Percentiles rank a stretch among this genome's conserved stretches.
These are phyloP conservation scores for Triticum timopheevii DNA, from an alignment of 176 grass and related monocot species.

Conservation along the genomic window DNA sequence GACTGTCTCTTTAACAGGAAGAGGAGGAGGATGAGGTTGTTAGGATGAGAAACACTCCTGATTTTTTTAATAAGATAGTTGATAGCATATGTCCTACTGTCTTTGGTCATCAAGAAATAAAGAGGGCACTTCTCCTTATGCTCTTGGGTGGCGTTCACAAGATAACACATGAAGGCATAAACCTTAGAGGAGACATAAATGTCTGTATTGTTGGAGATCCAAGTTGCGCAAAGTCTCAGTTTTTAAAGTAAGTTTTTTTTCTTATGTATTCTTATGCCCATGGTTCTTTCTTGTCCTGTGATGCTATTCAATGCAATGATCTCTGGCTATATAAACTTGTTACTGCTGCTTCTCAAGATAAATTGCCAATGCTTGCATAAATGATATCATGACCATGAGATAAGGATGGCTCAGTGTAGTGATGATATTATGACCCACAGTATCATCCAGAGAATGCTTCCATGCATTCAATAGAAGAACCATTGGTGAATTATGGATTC, in stretches of 20 bases:
- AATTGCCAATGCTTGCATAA: background rate
- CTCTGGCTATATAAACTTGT: background rate
- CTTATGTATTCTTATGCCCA: slow-evolving; percentile 19
- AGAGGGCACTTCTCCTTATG: slow-evolving; percentile 89
- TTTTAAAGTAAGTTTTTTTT: slow-evolving; percentile 81
- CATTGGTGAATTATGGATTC: background rate
- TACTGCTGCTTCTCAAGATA: background rate
- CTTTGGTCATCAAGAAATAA: slow-evolving; percentile 99
- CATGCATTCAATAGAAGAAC: background rate
- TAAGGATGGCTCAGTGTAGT: background rate
- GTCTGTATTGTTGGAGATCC: slow-evolving; percentile 99
- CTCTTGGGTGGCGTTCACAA: slow-evolving; percentile 98
- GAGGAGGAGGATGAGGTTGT: slow-evolving; percentile 91
- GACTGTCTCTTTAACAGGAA: slow-evolving; percentile 47
- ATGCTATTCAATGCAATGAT: background rate
- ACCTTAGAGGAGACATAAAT: slow-evolving; percentile 97
- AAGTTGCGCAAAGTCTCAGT: slow-evolving; percentile 97
- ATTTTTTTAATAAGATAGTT: slow-evolving; percentile 98
- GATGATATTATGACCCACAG: background rate
- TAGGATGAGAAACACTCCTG: slow-evolving; percentile 83
- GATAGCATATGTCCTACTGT: slow-evolving; percentile 93
- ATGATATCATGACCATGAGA: background rate
- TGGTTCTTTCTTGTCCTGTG: background rate
- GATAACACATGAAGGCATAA: slow-evolving; percentile 97
- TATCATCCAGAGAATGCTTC: background rate